These are phyloP conservation scores for Epichloe gansuensis DNA, from an alignment of 2,329 filamentous ascomycete genomes.

Conservation along the genomic window DNA sequence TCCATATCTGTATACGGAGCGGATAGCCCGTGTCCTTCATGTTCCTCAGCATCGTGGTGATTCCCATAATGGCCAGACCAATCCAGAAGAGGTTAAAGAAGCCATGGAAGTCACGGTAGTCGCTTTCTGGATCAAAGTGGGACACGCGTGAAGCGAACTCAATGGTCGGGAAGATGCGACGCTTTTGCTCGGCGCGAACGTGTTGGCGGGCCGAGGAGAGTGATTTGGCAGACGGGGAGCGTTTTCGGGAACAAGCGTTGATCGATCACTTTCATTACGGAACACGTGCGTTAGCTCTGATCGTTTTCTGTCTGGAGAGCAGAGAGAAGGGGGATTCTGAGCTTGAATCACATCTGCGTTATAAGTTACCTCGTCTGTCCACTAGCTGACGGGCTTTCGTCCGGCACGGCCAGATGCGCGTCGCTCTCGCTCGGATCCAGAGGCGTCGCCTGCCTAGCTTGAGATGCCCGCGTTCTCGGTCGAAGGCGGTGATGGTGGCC, in stretches of 20 bases:
- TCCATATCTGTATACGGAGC: conserved; percentile 77
- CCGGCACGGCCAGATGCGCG: conserved; percentile 18
- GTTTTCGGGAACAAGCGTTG: conserved; percentile 75
- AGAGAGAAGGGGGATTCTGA: neutral
- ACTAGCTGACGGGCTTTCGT: conserved; percentile 25
- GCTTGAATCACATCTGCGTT: no score
- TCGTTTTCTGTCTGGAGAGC: neutral
- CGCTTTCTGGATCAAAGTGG: conserved; percentile 86
- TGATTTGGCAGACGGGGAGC: conserved; percentile 83
- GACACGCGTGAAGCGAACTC: conserved; percentile 85
- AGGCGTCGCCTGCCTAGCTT: conserved; percentile 31
- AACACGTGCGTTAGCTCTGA: neutral
- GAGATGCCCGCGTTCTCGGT: conserved; percentile 39
- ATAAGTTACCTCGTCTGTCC: conserved; percentile 32
- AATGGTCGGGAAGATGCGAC: conserved; percentile 82
- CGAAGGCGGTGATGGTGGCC: conserved; percentile 28
- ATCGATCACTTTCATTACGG: conserved; percentile 49
- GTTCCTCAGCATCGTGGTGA: conserved; percentile 86
- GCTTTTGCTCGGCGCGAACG: conserved; percentile 66
- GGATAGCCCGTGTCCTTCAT: conserved; percentile 88
- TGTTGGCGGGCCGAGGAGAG: conserved; percentile 78
- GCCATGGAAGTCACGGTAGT: conserved; percentile 88
- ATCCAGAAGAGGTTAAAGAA: conserved; percentile 99
- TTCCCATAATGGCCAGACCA: conserved; percentile 88
- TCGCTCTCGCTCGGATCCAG: conserved; percentile 23